Evolutionary conservation across 805 yeast species (phyloP).

Genomic region (Ogataea pignaliae): DNA sequence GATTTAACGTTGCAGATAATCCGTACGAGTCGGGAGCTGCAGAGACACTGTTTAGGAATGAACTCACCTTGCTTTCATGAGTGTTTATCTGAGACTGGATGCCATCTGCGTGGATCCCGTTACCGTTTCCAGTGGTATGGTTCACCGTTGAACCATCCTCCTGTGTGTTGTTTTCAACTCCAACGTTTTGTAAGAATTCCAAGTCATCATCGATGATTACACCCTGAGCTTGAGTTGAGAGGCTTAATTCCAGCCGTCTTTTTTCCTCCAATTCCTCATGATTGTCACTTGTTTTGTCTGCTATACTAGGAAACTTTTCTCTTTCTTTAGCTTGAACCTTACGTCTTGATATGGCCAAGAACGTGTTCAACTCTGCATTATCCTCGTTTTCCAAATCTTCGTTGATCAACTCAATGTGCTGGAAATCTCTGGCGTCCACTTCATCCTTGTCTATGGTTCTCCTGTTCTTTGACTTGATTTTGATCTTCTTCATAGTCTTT

Average conservation of each 20-base stretch:
- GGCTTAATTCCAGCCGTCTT: too few species aligned
- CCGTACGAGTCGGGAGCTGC: conserved; percentile 21
- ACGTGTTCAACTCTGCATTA: conserved; percentile 19
- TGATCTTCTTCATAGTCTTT: conserved; percentile 20
- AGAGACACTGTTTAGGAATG: conserved; percentile 11
- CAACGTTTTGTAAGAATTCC: conserved; percentile 30
- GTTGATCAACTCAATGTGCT: conserved; percentile 24
- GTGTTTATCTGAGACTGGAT: not conserved
- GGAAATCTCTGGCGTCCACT: conserved; percentile 16
- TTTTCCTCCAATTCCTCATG: not conserved
- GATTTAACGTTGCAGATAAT: conserved; percentile 32
- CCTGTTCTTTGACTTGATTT: conserved; percentile 8
- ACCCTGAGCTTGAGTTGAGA: conserved; percentile 9
- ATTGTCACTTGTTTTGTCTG: not conserved
- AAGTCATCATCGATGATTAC: conserved; percentile 31
- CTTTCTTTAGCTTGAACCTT: conserved; percentile 22
- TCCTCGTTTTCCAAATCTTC: conserved; percentile 25
- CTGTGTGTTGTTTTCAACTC: conserved; percentile 18
- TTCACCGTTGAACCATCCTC: conserved; percentile 9
- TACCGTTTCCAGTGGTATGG: conserved; percentile 23
- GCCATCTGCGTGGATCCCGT: conserved; percentile 8
- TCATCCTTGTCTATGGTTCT: conserved; percentile 17
- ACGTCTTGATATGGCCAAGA: conserved; percentile 28
- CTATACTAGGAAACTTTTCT: not conserved
- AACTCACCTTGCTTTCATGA: conserved; percentile 5